phyloP scores from a whole-genome alignment of 805 yeast species.

The Kazachstania bromeliacearum region DNA sequence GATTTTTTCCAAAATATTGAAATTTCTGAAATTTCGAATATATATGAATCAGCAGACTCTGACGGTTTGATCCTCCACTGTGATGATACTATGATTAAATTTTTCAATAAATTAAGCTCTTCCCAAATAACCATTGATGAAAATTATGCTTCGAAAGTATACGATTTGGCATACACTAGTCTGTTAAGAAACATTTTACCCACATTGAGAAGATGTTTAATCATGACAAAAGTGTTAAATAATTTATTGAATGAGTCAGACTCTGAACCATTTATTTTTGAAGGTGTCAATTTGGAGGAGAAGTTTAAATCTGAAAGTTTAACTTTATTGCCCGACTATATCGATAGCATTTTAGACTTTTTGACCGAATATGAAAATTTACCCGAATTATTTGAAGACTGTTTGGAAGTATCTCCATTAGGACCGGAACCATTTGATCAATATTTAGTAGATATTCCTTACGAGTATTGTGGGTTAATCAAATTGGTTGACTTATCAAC shows the following conservation, averaged over 20 bases:
- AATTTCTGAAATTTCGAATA: conserved; percentile 7
- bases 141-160: conserved; percentile 5
- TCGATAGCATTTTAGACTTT: conserved; percentile 9
- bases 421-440: no score
- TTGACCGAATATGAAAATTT: conserved; percentile 13
- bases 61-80: not conserved
- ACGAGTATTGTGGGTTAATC: conserved; percentile 46
- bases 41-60: not conserved
- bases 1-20: conserved; percentile 4
- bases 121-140: no score
- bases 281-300: conserved; percentile 15
- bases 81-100: not conserved
- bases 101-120: conserved; percentile 3
- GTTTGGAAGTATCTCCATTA: not conserved
- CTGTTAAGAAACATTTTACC: conserved; percentile 19
- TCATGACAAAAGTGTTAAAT: conserved; percentile 27
- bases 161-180: conserved; percentile 16
- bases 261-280: conserved; percentile 17
- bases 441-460: conserved; percentile 10
- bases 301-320: conserved; percentile 3
- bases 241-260: conserved; percentile 21
- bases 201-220: conserved; percentile 24
- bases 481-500: conserved; percentile 45
- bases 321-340: conserved; percentile 6
- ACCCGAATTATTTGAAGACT: not conserved